These are phyloP conservation scores for Pseudopyrenochaeta lycopersici DNA, from an alignment of 2,329 filamentous ascomycete species.

Conservation along the genomic window DNA sequence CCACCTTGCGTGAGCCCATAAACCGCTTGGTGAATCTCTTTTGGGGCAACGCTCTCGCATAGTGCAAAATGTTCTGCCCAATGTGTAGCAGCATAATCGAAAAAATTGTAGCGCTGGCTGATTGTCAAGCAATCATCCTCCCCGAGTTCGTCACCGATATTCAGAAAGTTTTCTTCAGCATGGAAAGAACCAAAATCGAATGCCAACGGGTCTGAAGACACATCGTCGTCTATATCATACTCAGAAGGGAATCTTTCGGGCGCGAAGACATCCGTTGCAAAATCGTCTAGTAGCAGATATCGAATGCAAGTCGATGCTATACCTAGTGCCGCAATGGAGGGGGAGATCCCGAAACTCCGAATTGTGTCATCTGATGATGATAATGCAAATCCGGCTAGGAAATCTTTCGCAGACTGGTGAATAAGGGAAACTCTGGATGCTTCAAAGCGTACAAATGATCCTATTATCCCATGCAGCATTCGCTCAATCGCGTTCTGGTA, in stretches of 20 bases:
- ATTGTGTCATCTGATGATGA: conserved; percentile 16
- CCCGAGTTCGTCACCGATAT: too few species aligned
- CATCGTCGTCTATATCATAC: too few species aligned
- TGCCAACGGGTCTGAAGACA: too few species aligned
- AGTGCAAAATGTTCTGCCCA: too few species aligned
- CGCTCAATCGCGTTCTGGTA: conserved; percentile 36
- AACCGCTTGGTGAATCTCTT: conserved; percentile 17
- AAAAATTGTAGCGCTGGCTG: too few species aligned
- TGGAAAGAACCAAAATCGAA: too few species aligned
- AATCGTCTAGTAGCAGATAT: conserved; percentile 48
- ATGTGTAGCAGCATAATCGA: too few species aligned
- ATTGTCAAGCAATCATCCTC: too few species aligned
- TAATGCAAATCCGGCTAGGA: conserved; percentile 30
- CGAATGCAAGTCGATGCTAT: conserved; percentile 22
- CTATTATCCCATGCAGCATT: conserved; percentile 46
- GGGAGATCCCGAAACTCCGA: conserved; percentile 12
- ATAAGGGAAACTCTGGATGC: conserved; percentile 46
- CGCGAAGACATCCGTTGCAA: conserved; percentile 39
- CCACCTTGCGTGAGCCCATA: too few species aligned
- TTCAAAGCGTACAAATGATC: conserved; percentile 41
- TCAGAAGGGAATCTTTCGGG: too few species aligned
- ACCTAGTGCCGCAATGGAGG: conserved; percentile 15
- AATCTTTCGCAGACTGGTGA: conserved; percentile 51
- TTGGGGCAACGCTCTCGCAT: too few species aligned
- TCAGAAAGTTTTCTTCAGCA: too few species aligned